Base-by-base conservation (phyloP, 2,329 filamentous ascomycete genomes). In the Verticillium longisporum region DNA sequence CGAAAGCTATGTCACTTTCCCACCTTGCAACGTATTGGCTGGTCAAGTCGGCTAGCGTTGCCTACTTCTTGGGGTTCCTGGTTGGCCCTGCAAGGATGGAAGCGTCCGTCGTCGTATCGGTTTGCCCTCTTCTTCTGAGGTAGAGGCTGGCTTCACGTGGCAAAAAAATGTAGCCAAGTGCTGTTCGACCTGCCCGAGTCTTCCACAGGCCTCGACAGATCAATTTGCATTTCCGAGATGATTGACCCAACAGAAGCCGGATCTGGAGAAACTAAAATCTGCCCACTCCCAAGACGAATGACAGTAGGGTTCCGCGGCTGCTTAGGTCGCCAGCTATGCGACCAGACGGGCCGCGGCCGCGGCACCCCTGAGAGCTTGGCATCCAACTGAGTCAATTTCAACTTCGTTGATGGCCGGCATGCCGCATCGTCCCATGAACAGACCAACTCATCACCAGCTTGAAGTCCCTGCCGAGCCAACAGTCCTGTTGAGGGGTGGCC, bases 301-400 rank as follows among this genome's bases (percentile, higher is more conserved):
- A 13, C 18, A 15, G 45, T 26, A 50, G n/a, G n/a, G 21, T 50
- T 13, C 18, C 45, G 5, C 6, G 5, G n/a, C 18, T 50, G 45
- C 45, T 26, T 21, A 18, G 45, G 45, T 26, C 58, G 45, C 58
- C 53, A n/a, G 31, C 34, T 32, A 59, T 59, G 58, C 58, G 58
- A 59, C 58, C 57, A 54, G 38, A 38, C 57, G 57, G 57, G 21
- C 58, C 58, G 58, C 41, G 45, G 58, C 58, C 58, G 58, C 58
- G 45, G 58, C 58, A 55, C 45, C 36, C 18, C 58, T 50, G 45
- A 4, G 26, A 26, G n/a, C 45, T n/a, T 50, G 45, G 45, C 45
- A 18, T 50, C n/a, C 45, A 50, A 50, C 45, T 21, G 45, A 50
- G 45, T 50, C 45, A 50, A 50, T 50, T 50, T 50, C 45, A 50